These are phyloP conservation scores for Lipomyces kockii DNA, from an alignment of 805 yeast species.

Conservation along the genomic window DNA sequence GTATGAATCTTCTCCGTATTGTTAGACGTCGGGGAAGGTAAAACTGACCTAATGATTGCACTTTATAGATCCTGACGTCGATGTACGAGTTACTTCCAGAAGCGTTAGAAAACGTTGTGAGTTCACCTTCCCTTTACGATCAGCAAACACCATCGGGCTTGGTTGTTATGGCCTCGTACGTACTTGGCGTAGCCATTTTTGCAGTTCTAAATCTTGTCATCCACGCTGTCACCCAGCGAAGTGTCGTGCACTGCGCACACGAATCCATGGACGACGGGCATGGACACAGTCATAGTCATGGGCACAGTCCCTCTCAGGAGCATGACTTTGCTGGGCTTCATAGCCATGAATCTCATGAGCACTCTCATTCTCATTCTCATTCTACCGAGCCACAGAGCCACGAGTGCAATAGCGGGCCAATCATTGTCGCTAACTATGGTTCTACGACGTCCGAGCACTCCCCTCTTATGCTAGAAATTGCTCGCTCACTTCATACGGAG, in stretches of 20 bases:
- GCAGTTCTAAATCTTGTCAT: conserved; percentile 63
- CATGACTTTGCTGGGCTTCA: conserved; percentile 33
- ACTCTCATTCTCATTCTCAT: conserved; percentile 18
- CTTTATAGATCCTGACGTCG: conserved; percentile 60
- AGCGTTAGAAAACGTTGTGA: conserved; percentile 53
- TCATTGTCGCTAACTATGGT: conserved; percentile 12
- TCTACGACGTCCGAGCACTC: conserved; percentile 15
- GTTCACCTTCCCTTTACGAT: conserved; percentile 41
- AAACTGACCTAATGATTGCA: neutral
- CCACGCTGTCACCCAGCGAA: conserved; percentile 76
- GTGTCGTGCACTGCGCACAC: conserved; percentile 86
- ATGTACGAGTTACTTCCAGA: conserved; percentile 78
- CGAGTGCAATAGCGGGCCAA: neutral
- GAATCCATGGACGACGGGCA: conserved; percentile 47
- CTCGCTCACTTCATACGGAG: neutral
- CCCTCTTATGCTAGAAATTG: neutral
- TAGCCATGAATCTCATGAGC: conserved; percentile 18
- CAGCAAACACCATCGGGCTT: conserved; percentile 44
- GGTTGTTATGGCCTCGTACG: conserved; percentile 53
- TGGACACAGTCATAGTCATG: conserved; percentile 35
- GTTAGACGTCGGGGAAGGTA: neutral
- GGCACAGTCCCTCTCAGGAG: conserved; percentile 33
- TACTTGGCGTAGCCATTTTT: conserved; percentile 67
- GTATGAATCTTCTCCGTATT: conserved; percentile 38
- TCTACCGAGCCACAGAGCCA: neutral